These are phyloP conservation scores for Botryobasidium botryosum DNA, from an alignment of 768 basidiomycete genomes.

Conservation along the genomic window DNA sequence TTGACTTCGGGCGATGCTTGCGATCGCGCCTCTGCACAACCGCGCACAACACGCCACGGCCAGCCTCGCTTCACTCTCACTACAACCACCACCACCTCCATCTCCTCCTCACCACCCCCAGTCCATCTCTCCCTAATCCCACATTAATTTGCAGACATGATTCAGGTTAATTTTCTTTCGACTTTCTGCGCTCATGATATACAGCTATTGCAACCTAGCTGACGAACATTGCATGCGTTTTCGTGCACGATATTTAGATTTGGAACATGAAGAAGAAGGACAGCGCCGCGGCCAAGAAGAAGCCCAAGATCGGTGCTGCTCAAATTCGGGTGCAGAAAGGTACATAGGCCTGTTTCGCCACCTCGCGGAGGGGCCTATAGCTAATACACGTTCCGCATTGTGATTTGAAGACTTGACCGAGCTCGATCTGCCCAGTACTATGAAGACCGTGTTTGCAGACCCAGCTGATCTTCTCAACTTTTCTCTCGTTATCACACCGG, in stretches of 20 bases:
- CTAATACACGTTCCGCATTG: conserved; percentile 1
- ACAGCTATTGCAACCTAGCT: too few species aligned
- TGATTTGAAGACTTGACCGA: conserved; percentile 73
- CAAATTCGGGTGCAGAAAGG: conserved; percentile 99
- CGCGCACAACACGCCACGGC: background rate
- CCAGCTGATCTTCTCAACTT: conserved; percentile 92
- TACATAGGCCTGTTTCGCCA: conserved; percentile 20
- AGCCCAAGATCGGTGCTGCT: conserved; percentile 95
- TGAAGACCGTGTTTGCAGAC: conserved; percentile 91
- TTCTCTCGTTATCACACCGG: conserved; percentile 83
- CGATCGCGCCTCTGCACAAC: too few species aligned
- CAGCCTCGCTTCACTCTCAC: conserved; percentile 7
- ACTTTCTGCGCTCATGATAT: background rate
- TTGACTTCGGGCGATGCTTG: too few species aligned
- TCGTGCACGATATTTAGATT: conserved; percentile 53
- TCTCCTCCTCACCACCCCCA: background rate
- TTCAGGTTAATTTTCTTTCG: background rate
- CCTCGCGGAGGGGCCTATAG: too few species aligned
- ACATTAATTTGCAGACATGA: background rate
- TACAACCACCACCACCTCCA: background rate
- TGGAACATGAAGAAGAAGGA: conserved; percentile 99
- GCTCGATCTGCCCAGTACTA: conserved; percentile 86
- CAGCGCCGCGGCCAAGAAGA: conserved; percentile 92
- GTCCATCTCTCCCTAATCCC: background rate
- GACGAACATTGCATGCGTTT: background rate